Evolutionary conservation across 208 protist species (phyloP), one percentile per base, ranked within the genome.

Genomic region (Phytomonas sp.): DNA sequence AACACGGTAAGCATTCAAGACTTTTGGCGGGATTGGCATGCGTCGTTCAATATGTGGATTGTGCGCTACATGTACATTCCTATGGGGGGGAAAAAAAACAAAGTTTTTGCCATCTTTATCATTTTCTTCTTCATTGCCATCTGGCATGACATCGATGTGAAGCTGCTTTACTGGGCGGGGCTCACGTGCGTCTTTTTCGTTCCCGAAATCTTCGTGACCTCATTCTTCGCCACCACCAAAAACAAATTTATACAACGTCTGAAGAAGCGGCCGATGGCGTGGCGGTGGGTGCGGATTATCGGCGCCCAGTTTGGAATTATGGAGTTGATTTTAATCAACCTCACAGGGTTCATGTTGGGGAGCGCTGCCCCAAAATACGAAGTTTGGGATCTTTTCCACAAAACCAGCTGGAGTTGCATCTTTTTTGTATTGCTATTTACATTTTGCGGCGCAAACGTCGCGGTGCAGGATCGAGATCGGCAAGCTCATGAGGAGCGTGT

Each of bases 21-120:
- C 43, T 98, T 98, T 76, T 98, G 96, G 95, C 72, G 93, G 31
- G 83, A 89, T 70, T 98, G 93, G 94, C 94, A 98, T 73, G 81
- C 83, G 30, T 86, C 81, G 6, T 31, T 97, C 70, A 95, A 97
- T 72, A 64, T 88, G 46, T 97, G 90, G 87, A 85, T 93, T 40
- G 74, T 94, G 36, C 84, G 91, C 20, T 97, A 96, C 72, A 74
- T 96, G 71, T 96, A 96, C 73, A 79, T 95, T 11, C 92, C 92
- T 32, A 62, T 95, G 26, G 67, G 67, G 23, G 67, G 67, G 20
- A 71, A 28, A 30, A 40, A 30, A 23, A 66, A 33, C 20, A 87
- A 92, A 67, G 53, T 83, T 3, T 60, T 90, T 13, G 84, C 76
- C 34, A 87, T 97, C 15, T 92, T 93, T 56, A 75, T 91, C 26